Evolutionary conservation across 225 moss, liverwort and hornwort genomes (phyloP).

Genomic region (Ulota crispa): DNA sequence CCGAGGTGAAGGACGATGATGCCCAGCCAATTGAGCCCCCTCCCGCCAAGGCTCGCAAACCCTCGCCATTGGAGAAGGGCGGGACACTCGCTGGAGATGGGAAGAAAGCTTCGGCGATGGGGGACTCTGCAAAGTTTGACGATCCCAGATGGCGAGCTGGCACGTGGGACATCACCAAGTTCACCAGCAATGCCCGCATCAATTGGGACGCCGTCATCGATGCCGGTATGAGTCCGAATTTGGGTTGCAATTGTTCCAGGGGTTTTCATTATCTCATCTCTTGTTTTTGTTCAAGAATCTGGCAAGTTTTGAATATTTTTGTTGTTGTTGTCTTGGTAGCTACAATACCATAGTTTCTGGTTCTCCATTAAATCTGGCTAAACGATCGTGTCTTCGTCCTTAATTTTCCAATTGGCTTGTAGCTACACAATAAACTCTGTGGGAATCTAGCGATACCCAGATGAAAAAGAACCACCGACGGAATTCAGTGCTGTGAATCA

Average conservation of each 20-base stretch:
- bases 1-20: slow-evolving; percentile 19
- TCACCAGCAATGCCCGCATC: slow-evolving; percentile 69
- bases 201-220: slow-evolving; percentile 93
- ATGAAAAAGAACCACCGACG: too few relatives aligned
- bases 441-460: too few relatives aligned
- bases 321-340: too few relatives aligned
- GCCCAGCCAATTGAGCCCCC: too few relatives aligned
- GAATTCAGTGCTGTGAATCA: not conserved
- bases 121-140: slow-evolving; percentile 45
- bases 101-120: not conserved
- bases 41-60: slow-evolving; percentile 24
- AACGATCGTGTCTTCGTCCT: too few relatives aligned
- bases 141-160: slow-evolving; percentile 82
- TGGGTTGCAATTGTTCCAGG: not conserved
- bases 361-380: too few relatives aligned
- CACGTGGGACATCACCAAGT: slow-evolving; percentile 83
- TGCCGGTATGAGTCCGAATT: slow-evolving; percentile 48
- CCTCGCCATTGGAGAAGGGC: slow-evolving; percentile 59
- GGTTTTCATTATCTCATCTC: too few relatives aligned
- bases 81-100: slow-evolving; percentile 71
- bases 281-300: too few relatives aligned
- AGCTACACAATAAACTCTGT: too few relatives aligned
- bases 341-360: too few relatives aligned
- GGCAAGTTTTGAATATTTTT: too few relatives aligned
- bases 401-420: too few relatives aligned